Evolutionary conservation across 345 rosid genomes (phyloP).

Genomic region (Populus pruinosa): DNA sequence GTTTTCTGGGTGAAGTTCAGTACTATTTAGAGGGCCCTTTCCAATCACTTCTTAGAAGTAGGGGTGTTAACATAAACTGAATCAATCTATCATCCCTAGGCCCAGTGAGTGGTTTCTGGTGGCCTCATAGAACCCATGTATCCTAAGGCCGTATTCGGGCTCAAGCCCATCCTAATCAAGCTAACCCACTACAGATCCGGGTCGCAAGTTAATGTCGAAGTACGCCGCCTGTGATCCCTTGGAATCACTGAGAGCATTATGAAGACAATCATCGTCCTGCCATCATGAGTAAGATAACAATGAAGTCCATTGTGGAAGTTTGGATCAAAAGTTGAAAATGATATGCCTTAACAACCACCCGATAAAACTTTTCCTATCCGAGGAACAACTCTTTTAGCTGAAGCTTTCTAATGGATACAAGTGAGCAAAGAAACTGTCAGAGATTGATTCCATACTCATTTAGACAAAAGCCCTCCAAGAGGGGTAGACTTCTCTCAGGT

Average conservation of each 20-base stretch:
- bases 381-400: not conserved
- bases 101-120: not conserved
- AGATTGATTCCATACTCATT: not conserved
- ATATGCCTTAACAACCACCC: not conserved
- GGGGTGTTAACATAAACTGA: too few species aligned
- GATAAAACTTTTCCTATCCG: not conserved
- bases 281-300: not conserved
- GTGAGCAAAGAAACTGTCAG: not conserved
- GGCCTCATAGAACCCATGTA: not conserved
- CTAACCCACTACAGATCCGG: not conserved
- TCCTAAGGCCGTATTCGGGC: not conserved
- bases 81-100: not conserved
- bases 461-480: not conserved
- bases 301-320: not conserved
- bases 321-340: not conserved
- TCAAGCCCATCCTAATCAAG: not conserved
- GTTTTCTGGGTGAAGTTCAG: too few species aligned
- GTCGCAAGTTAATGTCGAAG: not conserved
- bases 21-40: too few species aligned
- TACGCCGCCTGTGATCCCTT: not conserved
- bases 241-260: not conserved
- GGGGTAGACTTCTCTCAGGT: conserved; percentile 3
- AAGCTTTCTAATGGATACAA: conserved; percentile 9
- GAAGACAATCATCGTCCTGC: not conserved
- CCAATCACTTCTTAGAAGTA: too few species aligned